Base-by-base conservation (phyloP, 495 filamentous ascomycete species). In the Choiromyces venosus region DNA sequence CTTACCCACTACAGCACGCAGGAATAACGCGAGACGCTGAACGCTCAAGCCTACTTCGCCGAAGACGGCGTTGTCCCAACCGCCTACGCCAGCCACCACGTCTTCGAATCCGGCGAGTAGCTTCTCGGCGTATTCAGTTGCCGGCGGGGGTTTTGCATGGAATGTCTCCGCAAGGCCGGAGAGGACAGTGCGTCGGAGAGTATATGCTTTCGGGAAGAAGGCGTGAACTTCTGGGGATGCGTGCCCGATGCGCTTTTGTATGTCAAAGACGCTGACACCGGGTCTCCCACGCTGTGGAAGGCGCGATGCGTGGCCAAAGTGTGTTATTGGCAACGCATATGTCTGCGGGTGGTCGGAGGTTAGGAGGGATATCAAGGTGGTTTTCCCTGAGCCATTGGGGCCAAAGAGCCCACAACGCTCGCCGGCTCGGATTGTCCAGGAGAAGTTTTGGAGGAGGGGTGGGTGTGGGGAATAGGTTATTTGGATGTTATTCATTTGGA, bases 271-370 rank as follows among this genome's bases (percentile, higher is more conserved):
- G 5, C 93, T 95, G 37, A 97, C 88, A 0, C 92, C 93, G 0
- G 87, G 88, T 67, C 87, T 78, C 19, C 91, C 93, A 0, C 85
- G 86, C 67, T 89, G 86, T 0, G 94, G 93, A 3, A 97, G 86
- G 12, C 95, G 88, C 65, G 90, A 90, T 16, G 37, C 36, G 35
- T 89, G 89, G 2, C 93, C 92, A 75, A 99, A 97, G 46, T 97
- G 84, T 74, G 87, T 88, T 67, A 99, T 90, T 21, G 94, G 94
- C 36, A 91, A 87, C 4, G 92, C 92, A 82, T 98, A 99, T 1
- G 94, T 88, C 81, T 97, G 93, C 0, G 95, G 95, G 74, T 99
- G 95, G 80, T 99, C 95, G 4, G 94, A 97, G 44, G 92, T 95
- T 74, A 99, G 91, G 19, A 99, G 85, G 2, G 93, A 95, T 21